Evolutionary conservation across 768 basidiomycete species (phyloP), one percentile per base, ranked within the genome.

Genomic region (Podaxis pistillaris): DNA sequence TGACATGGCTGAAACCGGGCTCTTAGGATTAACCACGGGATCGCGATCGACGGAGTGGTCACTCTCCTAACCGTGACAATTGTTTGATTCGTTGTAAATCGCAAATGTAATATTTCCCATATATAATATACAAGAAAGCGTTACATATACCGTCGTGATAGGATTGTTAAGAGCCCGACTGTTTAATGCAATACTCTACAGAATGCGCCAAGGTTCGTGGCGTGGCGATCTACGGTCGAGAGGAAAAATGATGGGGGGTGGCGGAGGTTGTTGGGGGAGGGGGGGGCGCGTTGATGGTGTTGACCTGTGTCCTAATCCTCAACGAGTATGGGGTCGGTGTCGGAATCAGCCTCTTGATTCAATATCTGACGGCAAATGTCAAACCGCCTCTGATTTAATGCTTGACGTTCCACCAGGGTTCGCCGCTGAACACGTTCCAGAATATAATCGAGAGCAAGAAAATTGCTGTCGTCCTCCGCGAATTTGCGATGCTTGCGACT

Each of bases 401-500:
- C 55, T 12, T 68, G 64, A 3, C 75, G 69, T 60, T 82, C 79
- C 54, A 68, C 57, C 12, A 71, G 60, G 28, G 79, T 81, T 49
- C 72, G 73, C 49, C 84, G 78, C 65, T 75, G 76, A 37, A 95
- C 84, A 7, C 86, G 84, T 26, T 75, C 73, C 22, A 98, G 82
- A 28, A 96, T 82, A 40, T 74, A 77, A 74, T 98, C 96, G 30
- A 98, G 82, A 59, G 87, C 83, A 30, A 78, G 68, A 71, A 94
- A 98, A 73, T 98, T 94, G 22, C 81, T 78, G 61, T 86, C 81
- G 68, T 94, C 86, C 15, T 74, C 74, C 0, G 96, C 94, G 73
- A 93, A 98, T 64, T 88, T 90, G 58, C 86, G 84, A 73, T 98
- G 96, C 68, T 81, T 91, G 53, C 83, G 83, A 15, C 86, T 79